Conservation (phyloP, 176 grass and related monocot species). For the Bothriochloa decipiens region DNA sequence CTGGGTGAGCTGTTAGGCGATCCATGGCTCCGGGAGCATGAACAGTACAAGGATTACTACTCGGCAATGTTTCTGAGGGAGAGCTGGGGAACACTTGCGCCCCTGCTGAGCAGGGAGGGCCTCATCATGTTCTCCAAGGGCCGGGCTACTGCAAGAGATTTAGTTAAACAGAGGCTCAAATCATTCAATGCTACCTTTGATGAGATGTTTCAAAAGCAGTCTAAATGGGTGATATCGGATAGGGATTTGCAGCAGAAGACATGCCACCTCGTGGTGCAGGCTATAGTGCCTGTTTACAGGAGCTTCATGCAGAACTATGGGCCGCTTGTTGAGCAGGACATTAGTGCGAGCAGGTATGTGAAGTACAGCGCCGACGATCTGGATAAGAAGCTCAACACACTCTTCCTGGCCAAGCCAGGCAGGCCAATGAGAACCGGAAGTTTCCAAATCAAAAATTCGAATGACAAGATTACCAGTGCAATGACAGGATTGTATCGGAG, state of each 20-base stretch:
- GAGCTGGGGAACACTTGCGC: constrained; percentile 85
- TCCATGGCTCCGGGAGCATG: constrained; percentile 69
- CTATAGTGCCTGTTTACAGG: constrained; percentile 81
- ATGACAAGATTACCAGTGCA: constrained; percentile 64
- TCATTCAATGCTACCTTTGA: constrained; percentile 81
- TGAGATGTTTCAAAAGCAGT: constrained; percentile 87
- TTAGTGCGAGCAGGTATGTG: constrained; percentile 66
- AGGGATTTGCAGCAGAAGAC: constrained; percentile 82
- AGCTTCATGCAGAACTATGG: constrained; percentile 99
- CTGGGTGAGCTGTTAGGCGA: constrained; percentile 75
- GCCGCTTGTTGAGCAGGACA: constrained; percentile 82
- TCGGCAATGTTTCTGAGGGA: constrained; percentile 68
- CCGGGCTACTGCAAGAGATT: constrained; percentile 75
- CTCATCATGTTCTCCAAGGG: constrained; percentile 93
- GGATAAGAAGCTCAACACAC: constrained; percentile 74
- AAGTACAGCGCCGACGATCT: constrained; percentile 69
- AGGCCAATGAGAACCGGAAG: constrained; percentile 60
- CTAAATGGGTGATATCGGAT: constrained; percentile 75
- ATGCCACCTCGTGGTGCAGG: constrained; percentile 78
- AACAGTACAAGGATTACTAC: constrained; percentile 93
- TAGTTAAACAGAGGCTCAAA: constrained; percentile 91
- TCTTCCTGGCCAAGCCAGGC: constrained; percentile 66
- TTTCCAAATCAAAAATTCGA: constrained; percentile 68
- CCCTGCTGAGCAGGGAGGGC: constrained; percentile 83
- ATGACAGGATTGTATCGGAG: constrained; percentile 70